Base-by-base conservation (phyloP, 805 yeast species). In the Cyberlindnera maclurae region DNA sequence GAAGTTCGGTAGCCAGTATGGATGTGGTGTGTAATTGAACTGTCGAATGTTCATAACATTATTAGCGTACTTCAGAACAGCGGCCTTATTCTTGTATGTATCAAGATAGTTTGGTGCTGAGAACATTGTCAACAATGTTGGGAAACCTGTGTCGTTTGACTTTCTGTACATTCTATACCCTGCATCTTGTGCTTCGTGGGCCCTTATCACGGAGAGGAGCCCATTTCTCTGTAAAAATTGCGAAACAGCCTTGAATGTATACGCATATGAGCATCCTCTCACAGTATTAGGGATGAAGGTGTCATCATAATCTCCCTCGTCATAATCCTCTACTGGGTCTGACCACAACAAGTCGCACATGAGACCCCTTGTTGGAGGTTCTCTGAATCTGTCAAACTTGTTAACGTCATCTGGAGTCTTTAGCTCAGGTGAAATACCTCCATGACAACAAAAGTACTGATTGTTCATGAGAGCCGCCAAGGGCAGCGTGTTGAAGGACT, bases 151-250 rank as follows among this genome's bases (percentile, higher is more conserved):
- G 4, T 83, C 71, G 44, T 76, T 73, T 2, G 96, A 85, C 48
- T 85, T 77, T 51, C 81, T 82, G 63, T 90, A 90, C 86, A 93
- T 93, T 57, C 96, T 69, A 62, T 89, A 90, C 28, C 98, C 98
- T 9, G 93, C 89, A 60, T 90, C 97, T 62, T 90, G 98, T 1
- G 97, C 97, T 63, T 90, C 97, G 60, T 90, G 98, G 1, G 97
- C 97, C 42, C 98, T 71, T 33, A 90, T 86, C 27, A 90, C 75
- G n/a, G 88, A 82, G 26, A 90, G 65, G 28, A 90, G 64, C 16
- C 85, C 82, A 30, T 87, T 90, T 37, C 77, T 68, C 49, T 82
- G 82, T 51, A 90, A 66, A 52, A 90, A 90, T 33, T 74, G 74
- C 52, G 93, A 82, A 3, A 82, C 74, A 0, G 97, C 51, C 34